A percentile compares a stretch with the other conserved stretches of the same genome.
Conservation (phyloP, 2,329 filamentous ascomycete genomes). For the Fusarium decemcellulare region DNA sequence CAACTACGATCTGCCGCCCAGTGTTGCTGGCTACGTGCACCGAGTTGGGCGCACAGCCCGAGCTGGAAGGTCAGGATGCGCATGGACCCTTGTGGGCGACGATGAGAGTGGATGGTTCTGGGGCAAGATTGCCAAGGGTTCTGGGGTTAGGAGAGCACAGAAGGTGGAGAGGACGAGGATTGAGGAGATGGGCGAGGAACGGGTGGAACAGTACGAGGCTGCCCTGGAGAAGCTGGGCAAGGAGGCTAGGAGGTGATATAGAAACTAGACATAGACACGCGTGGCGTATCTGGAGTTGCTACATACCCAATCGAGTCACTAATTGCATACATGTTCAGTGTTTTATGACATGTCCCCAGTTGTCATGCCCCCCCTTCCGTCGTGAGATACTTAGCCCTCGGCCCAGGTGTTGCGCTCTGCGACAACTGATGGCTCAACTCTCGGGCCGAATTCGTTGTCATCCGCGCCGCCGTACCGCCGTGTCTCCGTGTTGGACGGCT, state of each 20-base stretch:
- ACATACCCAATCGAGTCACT: constrained; percentile 32
- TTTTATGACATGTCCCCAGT: no score
- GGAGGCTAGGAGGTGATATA: constrained; percentile 63
- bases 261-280: constrained; percentile 14
- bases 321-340: neutral
- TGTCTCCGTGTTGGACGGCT: constrained; percentile 19
- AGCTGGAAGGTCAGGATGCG: constrained; percentile 80
- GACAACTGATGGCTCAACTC: constrained; percentile 46
- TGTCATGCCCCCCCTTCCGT: no score
- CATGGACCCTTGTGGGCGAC: constrained; percentile 89
- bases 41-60: constrained; percentile 92
- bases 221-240: constrained; percentile 74
- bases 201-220: constrained; percentile 63
- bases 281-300: constrained; percentile 26
- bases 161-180: constrained; percentile 65
- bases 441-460: constrained; percentile 36
- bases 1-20: constrained; percentile 93
- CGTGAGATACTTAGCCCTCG: constrained; percentile 16
- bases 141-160: constrained; percentile 60
- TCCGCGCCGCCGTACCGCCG: constrained; percentile 39
- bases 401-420: constrained; percentile 46
- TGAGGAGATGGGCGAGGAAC: constrained; percentile 62
- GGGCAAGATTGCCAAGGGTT: constrained; percentile 79
- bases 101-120: constrained; percentile 94
- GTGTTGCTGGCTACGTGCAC: constrained; percentile 88